Base-by-base conservation (phyloP, 192 early-diverging fungal species). In the Chytriomyces confervae region DNA sequence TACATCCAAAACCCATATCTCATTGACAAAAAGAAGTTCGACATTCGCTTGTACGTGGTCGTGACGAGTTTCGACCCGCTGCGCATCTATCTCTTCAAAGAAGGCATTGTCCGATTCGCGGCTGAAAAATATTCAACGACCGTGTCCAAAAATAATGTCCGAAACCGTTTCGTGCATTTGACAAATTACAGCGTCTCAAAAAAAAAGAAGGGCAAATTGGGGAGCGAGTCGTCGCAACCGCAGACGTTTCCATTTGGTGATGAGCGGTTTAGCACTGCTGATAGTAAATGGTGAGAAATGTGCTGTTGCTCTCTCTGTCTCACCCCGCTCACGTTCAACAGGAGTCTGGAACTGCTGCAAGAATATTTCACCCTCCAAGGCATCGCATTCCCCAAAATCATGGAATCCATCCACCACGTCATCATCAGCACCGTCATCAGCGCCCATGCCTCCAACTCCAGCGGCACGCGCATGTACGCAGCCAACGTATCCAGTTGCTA, bases 401-500 rank as follows among this genome's bases (percentile, higher is more conserved):
- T 70, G 75, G 77, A 62, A 7, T 18, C 72, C n/a, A 85, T 88
- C 69, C 50, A 81, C 13, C 50, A 77, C 18, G 62, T 87, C 8
- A 50, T 84, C 6, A 57, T 86, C 2, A 85, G 84, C 68, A 84
- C 87, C 0, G 71, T 88, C 20, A 83, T 85, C 7, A 74, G 68
- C 61, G 72, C 50, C 5, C 81, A 87, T 45, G 66, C 79, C 5
- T 18, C 70, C 6, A 85, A 85, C 49, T 72, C 76, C 51, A 68
- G 74, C 62, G 86, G 86, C 20, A 79, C 85, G 8, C 62, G 82
- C 27, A 61, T 82, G 53, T 81, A 64, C 48, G 68, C 81, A 7
- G 44, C 69, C 7, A 87, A 83, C 68, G 86, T 85, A 50, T 81
- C 79, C 65, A 84, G 86, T 69, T 89, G 88, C 69, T 89, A 89